Percentiles rank a stretch among this genome's conserved stretches.
These are phyloP conservation scores for Solanum microdontum DNA, from an alignment of 257 asterid species.

Conservation along the genomic window DNA sequence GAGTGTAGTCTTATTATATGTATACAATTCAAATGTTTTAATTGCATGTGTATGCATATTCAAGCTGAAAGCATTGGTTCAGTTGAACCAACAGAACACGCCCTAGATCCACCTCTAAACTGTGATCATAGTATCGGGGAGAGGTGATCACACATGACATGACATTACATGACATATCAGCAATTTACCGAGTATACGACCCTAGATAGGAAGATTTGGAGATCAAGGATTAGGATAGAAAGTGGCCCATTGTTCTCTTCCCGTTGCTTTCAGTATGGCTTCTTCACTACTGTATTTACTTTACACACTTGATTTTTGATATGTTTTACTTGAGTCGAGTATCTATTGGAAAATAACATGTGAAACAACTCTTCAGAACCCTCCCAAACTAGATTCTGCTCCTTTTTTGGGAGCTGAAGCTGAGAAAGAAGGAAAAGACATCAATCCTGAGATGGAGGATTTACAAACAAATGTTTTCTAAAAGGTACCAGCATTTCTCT, in stretches of 20 bases:
- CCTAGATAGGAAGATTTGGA: background rate
- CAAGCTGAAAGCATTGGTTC: background rate
- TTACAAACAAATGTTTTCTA: slow-evolving; percentile 75
- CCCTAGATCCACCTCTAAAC: background rate
- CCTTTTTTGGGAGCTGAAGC: slow-evolving; percentile 26
- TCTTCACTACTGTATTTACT: background rate
- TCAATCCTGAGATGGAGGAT: slow-evolving; percentile 66
- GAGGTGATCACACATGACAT: background rate
- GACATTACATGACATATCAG: background rate
- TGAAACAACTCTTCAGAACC: slow-evolving; percentile 31
- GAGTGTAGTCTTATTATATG: background rate
- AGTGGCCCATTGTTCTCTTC: background rate
- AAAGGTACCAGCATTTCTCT: background rate
- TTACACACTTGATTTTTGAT: background rate
- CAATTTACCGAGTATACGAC: background rate
- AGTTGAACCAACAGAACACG: background rate
- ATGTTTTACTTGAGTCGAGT: background rate
- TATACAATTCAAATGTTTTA: background rate
- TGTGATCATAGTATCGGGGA: background rate
- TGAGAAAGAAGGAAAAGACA: slow-evolving; percentile 29
- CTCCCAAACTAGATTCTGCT: slow-evolving; percentile 57
- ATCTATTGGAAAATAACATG: slow-evolving; percentile 1
- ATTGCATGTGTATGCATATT: background rate
- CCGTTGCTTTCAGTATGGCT: background rate
- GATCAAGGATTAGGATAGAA: background rate